Conservation (phyloP, 2,329 filamentous ascomycete species). For the Cytospora mali region DNA sequence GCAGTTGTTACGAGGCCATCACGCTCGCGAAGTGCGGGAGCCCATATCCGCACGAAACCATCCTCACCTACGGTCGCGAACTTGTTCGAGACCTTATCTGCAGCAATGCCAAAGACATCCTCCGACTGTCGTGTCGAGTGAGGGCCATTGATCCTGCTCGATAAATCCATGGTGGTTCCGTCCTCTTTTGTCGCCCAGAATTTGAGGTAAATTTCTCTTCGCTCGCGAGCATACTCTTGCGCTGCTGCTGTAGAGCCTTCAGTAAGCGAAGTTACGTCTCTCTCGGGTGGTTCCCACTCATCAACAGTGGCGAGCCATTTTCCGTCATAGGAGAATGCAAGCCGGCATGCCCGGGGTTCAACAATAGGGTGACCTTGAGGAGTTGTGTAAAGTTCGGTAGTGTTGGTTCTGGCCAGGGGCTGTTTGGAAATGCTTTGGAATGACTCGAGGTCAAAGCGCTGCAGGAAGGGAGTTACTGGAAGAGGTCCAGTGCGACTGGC, state of each 20-base stretch:
- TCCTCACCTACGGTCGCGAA: constrained; percentile 90
- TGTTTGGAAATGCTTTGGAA: constrained; percentile 82
- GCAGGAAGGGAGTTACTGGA: constrained; percentile 64
- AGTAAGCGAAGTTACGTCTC: constrained; percentile 65
- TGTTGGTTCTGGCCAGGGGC: constrained; percentile 84
- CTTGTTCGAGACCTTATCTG: constrained; percentile 67
- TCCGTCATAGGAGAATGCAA: constrained; percentile 79
- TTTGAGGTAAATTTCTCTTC: constrained; percentile 79
- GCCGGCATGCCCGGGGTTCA: constrained; percentile 75
- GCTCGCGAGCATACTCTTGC: constrained; percentile 52
- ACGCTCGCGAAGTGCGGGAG: constrained; percentile 68
- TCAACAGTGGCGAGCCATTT: constrained; percentile 91
- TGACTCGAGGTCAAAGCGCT: constrained; percentile 83
- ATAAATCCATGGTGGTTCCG: constrained; percentile 68
- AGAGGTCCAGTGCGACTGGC: constrained; percentile 53
- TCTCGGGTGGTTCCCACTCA: constrained; percentile 77
- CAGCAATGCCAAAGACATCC: constrained; percentile 70
- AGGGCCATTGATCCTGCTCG: constrained; percentile 81
- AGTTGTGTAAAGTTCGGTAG: constrained; percentile 77
- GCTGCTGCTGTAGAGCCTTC: constrained; percentile 40
- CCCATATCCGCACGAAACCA: constrained; percentile 77
- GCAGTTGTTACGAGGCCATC: constrained; percentile 68
- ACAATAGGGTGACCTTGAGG: constrained; percentile 71
- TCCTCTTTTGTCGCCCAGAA: constrained; percentile 76
- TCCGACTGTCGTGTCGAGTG: constrained; percentile 63